Conservation (phyloP, 2,329 filamentous ascomycete species). For the Nectriaceae sp. region DNA sequence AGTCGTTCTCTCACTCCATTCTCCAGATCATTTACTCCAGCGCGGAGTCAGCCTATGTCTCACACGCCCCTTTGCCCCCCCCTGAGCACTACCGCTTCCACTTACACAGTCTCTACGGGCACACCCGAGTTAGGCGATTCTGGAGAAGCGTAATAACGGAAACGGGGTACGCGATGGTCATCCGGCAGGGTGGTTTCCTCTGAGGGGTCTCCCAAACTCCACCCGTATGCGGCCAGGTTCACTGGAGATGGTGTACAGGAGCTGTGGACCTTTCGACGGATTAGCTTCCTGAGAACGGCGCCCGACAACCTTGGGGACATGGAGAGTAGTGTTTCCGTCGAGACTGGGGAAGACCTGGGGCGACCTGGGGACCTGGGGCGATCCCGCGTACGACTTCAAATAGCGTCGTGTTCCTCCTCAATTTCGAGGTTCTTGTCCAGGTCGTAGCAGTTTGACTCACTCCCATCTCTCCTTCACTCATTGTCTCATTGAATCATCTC, state of each 20-base stretch:
- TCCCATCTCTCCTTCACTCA: constrained; percentile 4
- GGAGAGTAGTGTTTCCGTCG: neutral
- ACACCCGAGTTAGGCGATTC: neutral
- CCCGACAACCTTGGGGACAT: too few relatives aligned
- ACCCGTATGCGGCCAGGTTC: neutral
- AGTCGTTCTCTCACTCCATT: neutral
- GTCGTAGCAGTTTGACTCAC: constrained; percentile 1
- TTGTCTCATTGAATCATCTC: constrained; percentile 9
- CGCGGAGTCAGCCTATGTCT: neutral
- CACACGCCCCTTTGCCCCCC: neutral
- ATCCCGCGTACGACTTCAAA: constrained; percentile 6
- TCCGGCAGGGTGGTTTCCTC: constrained; percentile 1
- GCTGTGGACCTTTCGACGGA: too few relatives aligned
- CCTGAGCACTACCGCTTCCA: too few relatives aligned
- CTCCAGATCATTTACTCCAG: too few relatives aligned
- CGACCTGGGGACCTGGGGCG: neutral
- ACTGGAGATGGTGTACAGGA: neutral
- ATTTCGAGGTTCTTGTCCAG: constrained; percentile 8
- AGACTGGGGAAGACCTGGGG: neutral
- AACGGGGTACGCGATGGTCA: constrained; percentile 8
- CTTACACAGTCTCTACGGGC: neutral
- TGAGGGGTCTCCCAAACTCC: neutral
- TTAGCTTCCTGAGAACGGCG: neutral
- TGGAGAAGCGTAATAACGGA: neutral
- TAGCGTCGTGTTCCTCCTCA: constrained; percentile 5